Base-by-base conservation (phyloP, 1,139 yeast genomes). In the Kluyveromyces marxianus region DNA sequence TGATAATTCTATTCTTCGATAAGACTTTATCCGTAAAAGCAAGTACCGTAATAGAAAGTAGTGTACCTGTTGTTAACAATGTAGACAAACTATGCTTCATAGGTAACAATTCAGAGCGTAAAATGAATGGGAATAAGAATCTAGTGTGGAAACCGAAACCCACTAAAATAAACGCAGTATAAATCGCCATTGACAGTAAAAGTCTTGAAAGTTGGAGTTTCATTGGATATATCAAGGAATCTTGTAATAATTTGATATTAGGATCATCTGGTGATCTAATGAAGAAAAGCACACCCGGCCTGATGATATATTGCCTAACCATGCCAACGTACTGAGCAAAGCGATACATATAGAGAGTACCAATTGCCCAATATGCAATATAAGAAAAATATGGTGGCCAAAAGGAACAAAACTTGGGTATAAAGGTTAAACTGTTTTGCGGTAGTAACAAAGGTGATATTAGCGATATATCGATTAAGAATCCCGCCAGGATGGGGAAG, bases 251-350 rank as follows among this genome's bases (percentile, higher is more conserved):
- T 52, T 92, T 79, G 38, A 89, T 82, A 55, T 88, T 84, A 30
- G 96, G 96, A 60, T 92, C 97, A 55, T 90, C 96, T 2, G 97
- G 96, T 31, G 95, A 89, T 53, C 96, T 75, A 48, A 94, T 86
- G 67, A 94, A 92, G 65, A 80, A 92, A 39, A 92, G 69, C 2
- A 88, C 96, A 4, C 98, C 99, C 0, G 87, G 83, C 46, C 99
- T 77, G 54, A 92, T 74, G 37, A 89, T 81, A 47, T 71, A 68
- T 37, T 75, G 70, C 52, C 98, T 74, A 33, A 83, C 75, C 88
- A 89, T 83, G 4, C 95, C 87, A 35, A 92, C 90, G 66, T 80
- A 92, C 43, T 84, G 69, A 1, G 97, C 96, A 67, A 92, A 81
- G 57, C 79, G 71, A 52, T 84, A 81, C 97, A 94, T 90, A 67